Base-by-base conservation (phyloP, 371 early-diverging fungal genomes). In the Racocetra persica region DNA sequence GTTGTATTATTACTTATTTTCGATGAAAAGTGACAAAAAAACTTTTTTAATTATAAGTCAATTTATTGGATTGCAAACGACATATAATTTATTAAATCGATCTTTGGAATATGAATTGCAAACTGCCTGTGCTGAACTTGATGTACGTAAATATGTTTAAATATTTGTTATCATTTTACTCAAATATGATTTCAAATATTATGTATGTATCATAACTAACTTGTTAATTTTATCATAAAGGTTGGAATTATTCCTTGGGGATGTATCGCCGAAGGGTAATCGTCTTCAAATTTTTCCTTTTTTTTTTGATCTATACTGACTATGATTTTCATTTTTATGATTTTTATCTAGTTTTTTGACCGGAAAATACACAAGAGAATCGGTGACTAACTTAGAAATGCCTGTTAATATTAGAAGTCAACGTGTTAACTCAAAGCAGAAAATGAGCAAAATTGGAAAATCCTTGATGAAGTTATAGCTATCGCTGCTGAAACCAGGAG, bases 31-130 rank as follows among this genome's bases (percentile, higher is more conserved):
- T 45, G 10, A 22, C 18, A 3, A 26, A 26, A 60, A n/a, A n/a
- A n/a, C n/a, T 16, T 60, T 45, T 8, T 45, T 10, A 45, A 45
- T 45, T 45, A 55, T 82, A 63, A 80, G 84, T 4, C 86, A 83
- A 0, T 86, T 85, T 60, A 84, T 84, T 62, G 85, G 85, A 4
- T 78, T 86, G 45, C 86, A 86, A 57, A 83, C 85, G 3, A 82
- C 81, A 22, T 86, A 85, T 79, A 86, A 84, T 57, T 71, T 87
- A 10, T 69, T 88, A 57, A 84, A 87, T 79, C 85, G 87, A 7
- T 82, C 84, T 0, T 85, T 82, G 32, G 88, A 88, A 70, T 85
- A 82, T 26, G 87, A 87, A 24, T 65, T 87, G 24, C 84, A 84
- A 22, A 84, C 84, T 10, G 84, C 84, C 78, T 82, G 82, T 73